Evolutionary conservation across 2,329 filamentous ascomycete genomes (phyloP).

Genomic region (Magnaporthales sp.): DNA sequence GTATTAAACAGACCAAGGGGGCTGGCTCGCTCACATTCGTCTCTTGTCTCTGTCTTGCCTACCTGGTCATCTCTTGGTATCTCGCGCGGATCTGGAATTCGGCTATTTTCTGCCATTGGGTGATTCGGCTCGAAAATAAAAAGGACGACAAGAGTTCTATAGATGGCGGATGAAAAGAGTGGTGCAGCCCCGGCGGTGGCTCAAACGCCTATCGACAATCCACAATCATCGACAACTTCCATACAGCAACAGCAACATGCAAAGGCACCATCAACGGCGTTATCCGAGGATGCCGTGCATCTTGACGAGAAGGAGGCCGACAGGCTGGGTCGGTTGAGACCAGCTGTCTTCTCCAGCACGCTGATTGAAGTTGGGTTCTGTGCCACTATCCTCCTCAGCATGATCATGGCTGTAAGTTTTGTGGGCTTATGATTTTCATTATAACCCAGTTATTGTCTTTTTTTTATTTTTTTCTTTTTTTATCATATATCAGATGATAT

Average conservation of each 20-base stretch:
- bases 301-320: constrained; percentile 27
- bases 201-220: not conserved
- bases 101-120: not conserved
- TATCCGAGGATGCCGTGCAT: not conserved
- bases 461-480: too few relatives aligned
- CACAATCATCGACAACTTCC: not conserved
- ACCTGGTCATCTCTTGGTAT: too few relatives aligned
- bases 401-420: constrained; percentile 36
- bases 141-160: not conserved
- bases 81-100: not conserved
- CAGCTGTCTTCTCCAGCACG: constrained; percentile 33
- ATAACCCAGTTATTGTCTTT: not conserved
- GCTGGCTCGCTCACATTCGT: not conserved
- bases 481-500: not conserved
- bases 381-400: constrained; percentile 44
- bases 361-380: constrained; percentile 44
- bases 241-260: too few relatives aligned
- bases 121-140: not conserved
- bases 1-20: not conserved
- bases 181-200: too few relatives aligned
- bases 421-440: not conserved
- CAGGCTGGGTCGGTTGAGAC: constrained; percentile 44
- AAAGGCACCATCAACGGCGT: not conserved
- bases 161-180: not conserved
- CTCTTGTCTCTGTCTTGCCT: not conserved